phyloP scores from a whole-genome alignment of 2,329 filamentous ascomycete species.

The Aspergillus eucalypticola region DNA sequence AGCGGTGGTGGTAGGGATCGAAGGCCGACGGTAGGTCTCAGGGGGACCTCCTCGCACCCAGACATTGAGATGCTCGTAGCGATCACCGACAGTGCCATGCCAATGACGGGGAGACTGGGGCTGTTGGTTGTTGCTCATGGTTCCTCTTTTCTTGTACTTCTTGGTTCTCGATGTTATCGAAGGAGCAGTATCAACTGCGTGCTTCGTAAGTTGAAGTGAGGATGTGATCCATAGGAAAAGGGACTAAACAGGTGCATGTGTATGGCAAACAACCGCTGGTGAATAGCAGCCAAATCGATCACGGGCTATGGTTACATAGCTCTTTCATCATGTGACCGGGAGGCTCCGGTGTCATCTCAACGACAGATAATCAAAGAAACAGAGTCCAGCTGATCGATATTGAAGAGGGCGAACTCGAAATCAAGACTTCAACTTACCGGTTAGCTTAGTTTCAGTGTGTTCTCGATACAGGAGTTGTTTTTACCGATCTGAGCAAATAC shows the following conservation, averaged over 20 bases:
- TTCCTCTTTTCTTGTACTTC: conserved; percentile 1
- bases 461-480: not conserved
- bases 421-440: not conserved
- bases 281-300: not conserved
- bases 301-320: not conserved
- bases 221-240: not conserved
- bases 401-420: not conserved
- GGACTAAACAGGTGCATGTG: not conserved
- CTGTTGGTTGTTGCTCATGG: conserved; percentile 24
- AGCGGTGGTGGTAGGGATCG: conserved; percentile 18
- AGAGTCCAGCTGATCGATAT: not conserved
- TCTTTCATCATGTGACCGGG: not conserved
- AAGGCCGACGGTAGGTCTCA: conserved; percentile 24
- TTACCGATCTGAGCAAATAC: not conserved
- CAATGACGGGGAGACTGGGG: conserved; percentile 33
- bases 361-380: not conserved
- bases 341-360: not conserved
- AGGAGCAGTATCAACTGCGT: conserved; percentile 2
- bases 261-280: not conserved
- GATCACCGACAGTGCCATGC: conserved; percentile 36
- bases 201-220: conserved; percentile 1
- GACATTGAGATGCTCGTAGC: conserved; percentile 39
- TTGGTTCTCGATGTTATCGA: not conserved
- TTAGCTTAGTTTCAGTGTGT: not conserved
- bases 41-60: conserved; percentile 36